Base-by-base conservation (phyloP, 2,329 filamentous ascomycete species). In the Calonectria montana region DNA sequence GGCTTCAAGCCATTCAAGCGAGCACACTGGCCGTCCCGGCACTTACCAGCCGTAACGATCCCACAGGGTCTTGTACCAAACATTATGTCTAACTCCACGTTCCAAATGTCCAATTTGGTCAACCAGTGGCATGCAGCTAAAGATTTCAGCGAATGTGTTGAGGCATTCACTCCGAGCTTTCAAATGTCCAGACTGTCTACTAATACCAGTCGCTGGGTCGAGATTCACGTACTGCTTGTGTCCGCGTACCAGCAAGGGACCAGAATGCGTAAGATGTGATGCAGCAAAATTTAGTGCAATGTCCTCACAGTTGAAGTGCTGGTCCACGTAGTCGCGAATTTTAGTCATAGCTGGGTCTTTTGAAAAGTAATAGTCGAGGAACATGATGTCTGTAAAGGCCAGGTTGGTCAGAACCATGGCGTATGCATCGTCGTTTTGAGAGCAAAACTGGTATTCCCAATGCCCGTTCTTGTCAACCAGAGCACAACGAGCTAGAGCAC, bases 11-110 rank as follows among this genome's bases (percentile, higher is more conserved):
- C 12, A 23, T 18, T 13, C 7, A 29, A 13, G 15, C 2, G 4
- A 16, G n/a, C 31, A 4, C 16, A 23, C n/a, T 7, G 4, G 6
- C 29, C 8, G 23, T 35, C 8, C 8, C 23, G 21, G n/a, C 5
- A 25, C 53, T 59, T 59, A 59, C 53, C 31, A 59, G 21, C 53
- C 53, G 13, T 59, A 39, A 21, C 53, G 31, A 37, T 59, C 53
- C 53, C 53, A 59, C 6, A 59, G 23, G 15, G 53, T 59, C 37
- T 59, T 59, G 35, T 59, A 59, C 53, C 53, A 59, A n/a, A 59
- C 31, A 10, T 59, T 59, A 16, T 59, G 53, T 18, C n/a, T 39
- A n/a, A 59, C 53, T 7, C 53, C 53, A 12, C 35, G 53, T 23
- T 59, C 53, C 21, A 59, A 16, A 59, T 59, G 53, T 16, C 53